Evolutionary conservation across 1,284 basidiomycete genomes (phyloP).

Genomic region (Neolentinus lepideus): DNA sequence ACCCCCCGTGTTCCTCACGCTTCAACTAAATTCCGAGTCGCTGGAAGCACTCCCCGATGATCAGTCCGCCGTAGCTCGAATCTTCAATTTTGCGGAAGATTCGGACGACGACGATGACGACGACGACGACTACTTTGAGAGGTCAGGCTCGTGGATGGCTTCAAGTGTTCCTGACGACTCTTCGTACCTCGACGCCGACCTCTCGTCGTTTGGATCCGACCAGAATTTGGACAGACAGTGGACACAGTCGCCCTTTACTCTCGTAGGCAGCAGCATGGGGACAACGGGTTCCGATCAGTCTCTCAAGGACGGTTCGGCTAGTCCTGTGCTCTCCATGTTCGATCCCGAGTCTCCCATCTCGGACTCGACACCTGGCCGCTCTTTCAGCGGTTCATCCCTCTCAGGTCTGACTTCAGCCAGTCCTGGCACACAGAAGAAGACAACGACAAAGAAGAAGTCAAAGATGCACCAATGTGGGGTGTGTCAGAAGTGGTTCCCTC

Average conservation of each 20-base stretch:
- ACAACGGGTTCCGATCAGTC: not conserved
- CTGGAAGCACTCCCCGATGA: not conserved
- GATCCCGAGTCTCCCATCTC: not conserved
- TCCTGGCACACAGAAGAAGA: constrained; percentile 15
- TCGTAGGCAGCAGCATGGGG: not conserved
- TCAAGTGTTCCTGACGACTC: not conserved
- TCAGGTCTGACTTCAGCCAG: constrained; percentile 8
- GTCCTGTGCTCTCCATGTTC: not conserved
- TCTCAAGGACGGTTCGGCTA: not conserved
- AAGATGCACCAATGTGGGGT: constrained; percentile 48
- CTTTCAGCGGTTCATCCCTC: not conserved
- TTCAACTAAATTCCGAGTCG: not conserved
- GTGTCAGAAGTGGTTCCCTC: constrained; percentile 53
- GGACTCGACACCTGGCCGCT: not conserved
- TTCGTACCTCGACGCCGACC: not conserved
- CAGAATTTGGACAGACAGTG: not conserved
- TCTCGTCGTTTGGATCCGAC: not conserved
- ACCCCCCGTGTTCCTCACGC: not conserved
- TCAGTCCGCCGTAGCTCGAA: not conserved
- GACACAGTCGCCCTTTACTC: not conserved
- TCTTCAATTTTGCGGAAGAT: not conserved
- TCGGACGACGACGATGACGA: constrained; percentile 1
- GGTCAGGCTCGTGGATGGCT: not conserved
- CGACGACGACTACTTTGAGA: not conserved
- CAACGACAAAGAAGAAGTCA: constrained; percentile 30